These are phyloP conservation scores for Lentinula lateritia DNA, from an alignment of 768 basidiomycete species.

Conservation along the genomic window DNA sequence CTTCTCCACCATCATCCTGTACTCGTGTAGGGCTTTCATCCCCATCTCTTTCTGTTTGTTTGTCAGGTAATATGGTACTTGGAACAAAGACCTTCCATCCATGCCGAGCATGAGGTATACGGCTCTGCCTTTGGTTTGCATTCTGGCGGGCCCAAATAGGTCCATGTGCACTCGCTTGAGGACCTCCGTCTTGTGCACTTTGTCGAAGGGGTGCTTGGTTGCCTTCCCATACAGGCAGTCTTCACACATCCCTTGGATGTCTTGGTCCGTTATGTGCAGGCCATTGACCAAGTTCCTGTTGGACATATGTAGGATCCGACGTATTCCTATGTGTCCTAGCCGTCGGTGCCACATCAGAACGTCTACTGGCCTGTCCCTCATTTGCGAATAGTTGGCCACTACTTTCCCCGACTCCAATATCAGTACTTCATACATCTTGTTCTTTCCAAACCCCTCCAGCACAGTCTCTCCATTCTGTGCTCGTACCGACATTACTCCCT, in stretches of 20 bases:
- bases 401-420: too few species aligned
- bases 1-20: constrained; percentile 9
- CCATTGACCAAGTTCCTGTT: constrained; percentile 15
- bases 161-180: constrained; percentile 18
- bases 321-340: constrained; percentile 10
- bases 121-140: constrained; percentile 11
- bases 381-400: too few species aligned
- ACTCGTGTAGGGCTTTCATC: constrained; percentile 13
- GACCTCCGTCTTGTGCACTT: constrained; percentile 10
- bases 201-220: constrained; percentile 16
- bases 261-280: constrained; percentile 6
- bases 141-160: constrained; percentile 18
- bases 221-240: constrained; percentile 23
- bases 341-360: neutral
- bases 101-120: constrained; percentile 19
- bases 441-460: too few species aligned
- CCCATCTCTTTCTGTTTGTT: constrained; percentile 17
- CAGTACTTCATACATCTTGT: too few species aligned
- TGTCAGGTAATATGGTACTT: constrained; percentile 14
- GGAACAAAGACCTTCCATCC: constrained; percentile 14
- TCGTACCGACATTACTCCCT: too few species aligned
- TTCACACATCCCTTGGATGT: neutral
- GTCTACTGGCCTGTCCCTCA: neutral
- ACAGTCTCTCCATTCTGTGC: too few species aligned
- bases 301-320: constrained; percentile 10